Evolutionary conservation across 2,329 filamentous ascomycete species (phyloP).

Genomic region (Furcasterigmium furcatum): DNA sequence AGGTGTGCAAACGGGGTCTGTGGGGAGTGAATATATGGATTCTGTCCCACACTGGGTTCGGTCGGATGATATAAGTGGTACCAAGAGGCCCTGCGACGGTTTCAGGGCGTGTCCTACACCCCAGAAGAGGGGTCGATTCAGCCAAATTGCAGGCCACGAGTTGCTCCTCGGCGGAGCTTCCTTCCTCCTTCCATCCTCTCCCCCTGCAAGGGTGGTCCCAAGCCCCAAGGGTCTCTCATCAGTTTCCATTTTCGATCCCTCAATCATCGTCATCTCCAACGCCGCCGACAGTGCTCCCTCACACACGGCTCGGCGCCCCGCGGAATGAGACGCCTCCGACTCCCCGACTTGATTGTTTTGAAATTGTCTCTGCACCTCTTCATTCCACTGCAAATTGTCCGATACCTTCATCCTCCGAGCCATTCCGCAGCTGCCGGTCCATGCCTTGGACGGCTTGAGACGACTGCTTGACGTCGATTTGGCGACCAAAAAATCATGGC

Average conservation of each 20-base stretch:
- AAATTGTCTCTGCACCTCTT: background rate
- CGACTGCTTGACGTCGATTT: too few species aligned
- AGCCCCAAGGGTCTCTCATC: background rate
- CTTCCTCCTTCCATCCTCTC: background rate
- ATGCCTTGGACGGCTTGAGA: too few species aligned
- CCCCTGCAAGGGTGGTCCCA: too few species aligned
- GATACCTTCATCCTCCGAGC: background rate
- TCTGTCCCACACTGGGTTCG: too few species aligned
- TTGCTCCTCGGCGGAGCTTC: background rate
- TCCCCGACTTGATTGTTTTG: background rate
- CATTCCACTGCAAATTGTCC: background rate
- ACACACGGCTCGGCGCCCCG: background rate
- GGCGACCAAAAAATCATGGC: too few species aligned
- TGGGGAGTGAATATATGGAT: background rate
- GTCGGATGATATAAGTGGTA: too few species aligned
- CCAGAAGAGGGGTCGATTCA: background rate
- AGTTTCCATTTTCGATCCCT: background rate
- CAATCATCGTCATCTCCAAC: background rate
- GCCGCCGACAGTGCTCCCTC: background rate
- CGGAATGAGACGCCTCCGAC: background rate
- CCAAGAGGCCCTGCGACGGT: too few species aligned
- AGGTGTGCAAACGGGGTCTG: too few species aligned
- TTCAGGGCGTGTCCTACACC: too few species aligned
- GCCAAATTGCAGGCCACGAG: slow-evolving; percentile 3
- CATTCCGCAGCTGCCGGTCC: too few species aligned